A percentile compares a stretch with the other conserved stretches of the same genome.
Conservation (phyloP, 2,329 filamentous ascomycete genomes). For the Xenoacremonium recifei region DNA sequence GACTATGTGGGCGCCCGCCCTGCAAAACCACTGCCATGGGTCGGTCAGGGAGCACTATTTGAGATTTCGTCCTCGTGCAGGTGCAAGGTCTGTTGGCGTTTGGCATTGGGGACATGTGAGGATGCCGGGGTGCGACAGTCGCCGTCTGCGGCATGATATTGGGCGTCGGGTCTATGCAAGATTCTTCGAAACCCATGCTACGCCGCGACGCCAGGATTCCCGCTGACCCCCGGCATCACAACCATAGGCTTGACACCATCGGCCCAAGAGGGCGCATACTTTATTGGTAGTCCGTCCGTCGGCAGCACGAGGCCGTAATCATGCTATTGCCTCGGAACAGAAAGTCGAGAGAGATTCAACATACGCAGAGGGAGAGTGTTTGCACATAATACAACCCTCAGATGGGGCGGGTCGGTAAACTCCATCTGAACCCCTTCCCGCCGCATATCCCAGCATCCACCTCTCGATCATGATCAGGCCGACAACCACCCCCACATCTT, state of each 20-base stretch:
- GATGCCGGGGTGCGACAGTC: conserved; percentile 13
- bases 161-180: conserved; percentile 12
- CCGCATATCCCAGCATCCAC: background rate
- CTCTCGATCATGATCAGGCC: background rate
- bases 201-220: conserved; percentile 18
- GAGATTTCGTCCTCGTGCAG: conserved; percentile 16
- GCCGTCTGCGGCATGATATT: conserved; percentile 9
- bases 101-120: conserved; percentile 11
- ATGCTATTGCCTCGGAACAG: conserved; percentile 26
- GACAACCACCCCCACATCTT: conserved; percentile 1
- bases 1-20: conserved; percentile 17
- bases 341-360: too few species aligned
- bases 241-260: conserved; percentile 20
- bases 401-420: conserved; percentile 1
- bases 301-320: conserved; percentile 23
- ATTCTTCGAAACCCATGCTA: conserved; percentile 12
- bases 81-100: conserved; percentile 19
- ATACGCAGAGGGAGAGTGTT: too few species aligned
- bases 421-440: conserved; percentile 7
- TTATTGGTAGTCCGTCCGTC: too few species aligned
- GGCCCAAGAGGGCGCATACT: too few species aligned
- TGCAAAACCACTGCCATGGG: conserved; percentile 27
- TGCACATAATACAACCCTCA: too few species aligned
- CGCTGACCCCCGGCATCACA: conserved; percentile 20
- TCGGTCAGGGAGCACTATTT: conserved; percentile 12